Conservation (phyloP, 1,284 basidiomycete genomes). For the Pterula multifida region DNA sequence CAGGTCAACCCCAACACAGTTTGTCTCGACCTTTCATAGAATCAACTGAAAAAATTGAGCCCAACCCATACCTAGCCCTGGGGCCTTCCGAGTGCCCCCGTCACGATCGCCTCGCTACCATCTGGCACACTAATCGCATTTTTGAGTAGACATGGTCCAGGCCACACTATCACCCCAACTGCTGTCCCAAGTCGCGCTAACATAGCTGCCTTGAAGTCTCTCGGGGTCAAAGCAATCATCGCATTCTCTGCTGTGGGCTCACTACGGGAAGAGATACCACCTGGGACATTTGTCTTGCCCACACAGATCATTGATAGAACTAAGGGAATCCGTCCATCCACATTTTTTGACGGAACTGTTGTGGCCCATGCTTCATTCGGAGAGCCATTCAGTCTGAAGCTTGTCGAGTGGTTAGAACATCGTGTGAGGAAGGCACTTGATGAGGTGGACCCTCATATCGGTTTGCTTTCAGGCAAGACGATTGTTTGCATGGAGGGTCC, state of each 20-base stretch:
- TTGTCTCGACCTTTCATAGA: slow-evolving; percentile 14
- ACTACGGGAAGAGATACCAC: slow-evolving; percentile 89
- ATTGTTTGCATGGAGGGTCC: slow-evolving; percentile 98
- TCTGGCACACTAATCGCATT: slow-evolving; percentile 80
- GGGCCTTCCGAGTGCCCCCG: slow-evolving; percentile 87
- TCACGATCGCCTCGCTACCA: slow-evolving; percentile 77
- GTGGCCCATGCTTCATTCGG: slow-evolving; percentile 94
- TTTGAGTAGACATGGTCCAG: slow-evolving; percentile 78
- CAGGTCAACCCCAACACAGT: slow-evolving; percentile 63
- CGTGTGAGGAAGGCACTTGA: slow-evolving; percentile 56
- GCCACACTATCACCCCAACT: slow-evolving; percentile 69
- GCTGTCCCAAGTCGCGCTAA: slow-evolving; percentile 81
- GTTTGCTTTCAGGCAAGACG: slow-evolving; percentile 71
- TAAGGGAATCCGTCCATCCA: slow-evolving; percentile 78
- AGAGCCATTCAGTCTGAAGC: slow-evolving; percentile 69
- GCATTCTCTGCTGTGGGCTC: slow-evolving; percentile 96
- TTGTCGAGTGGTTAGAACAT: slow-evolving; percentile 60
- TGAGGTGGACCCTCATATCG: slow-evolving; percentile 39
- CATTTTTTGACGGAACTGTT: slow-evolving; percentile 78
- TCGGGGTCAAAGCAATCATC: slow-evolving; percentile 83
- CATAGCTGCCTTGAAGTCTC: slow-evolving; percentile 88
- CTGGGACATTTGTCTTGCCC: slow-evolving; percentile 84
- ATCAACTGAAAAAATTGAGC: slow-evolving; percentile 3
- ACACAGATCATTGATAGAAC: slow-evolving; percentile 95
- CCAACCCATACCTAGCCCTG: slow-evolving; percentile 62